phyloP scores from a whole-genome alignment of 192 early-diverging fungal species.

The Coemansia aciculifera region DNA sequence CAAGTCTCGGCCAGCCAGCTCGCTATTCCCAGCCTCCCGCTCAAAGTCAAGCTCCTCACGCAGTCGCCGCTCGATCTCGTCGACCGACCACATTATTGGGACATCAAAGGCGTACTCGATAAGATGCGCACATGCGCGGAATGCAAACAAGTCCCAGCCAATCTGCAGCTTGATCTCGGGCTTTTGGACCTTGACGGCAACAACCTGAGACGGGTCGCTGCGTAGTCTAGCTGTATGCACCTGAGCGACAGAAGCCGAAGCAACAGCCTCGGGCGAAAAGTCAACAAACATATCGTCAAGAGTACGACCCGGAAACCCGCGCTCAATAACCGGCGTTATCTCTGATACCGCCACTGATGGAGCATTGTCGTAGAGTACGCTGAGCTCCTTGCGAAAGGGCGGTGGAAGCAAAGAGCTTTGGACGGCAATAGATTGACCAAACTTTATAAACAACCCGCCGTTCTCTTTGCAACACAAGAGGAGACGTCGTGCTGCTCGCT shows the following conservation, averaged over 20 bases:
- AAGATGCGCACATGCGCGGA: slow-evolving; percentile 59
- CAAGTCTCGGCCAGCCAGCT: slow-evolving; percentile 57
- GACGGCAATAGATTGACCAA: slow-evolving; percentile 74
- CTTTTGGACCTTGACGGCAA: slow-evolving; percentile 95
- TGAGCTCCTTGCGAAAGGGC: slow-evolving; percentile 62
- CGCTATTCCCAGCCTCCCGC: slow-evolving; percentile 80
- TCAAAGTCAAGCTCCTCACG: slow-evolving; percentile 87
- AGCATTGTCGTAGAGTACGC: slow-evolving; percentile 77
- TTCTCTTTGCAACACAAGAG: slow-evolving; percentile 78
- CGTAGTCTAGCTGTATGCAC: slow-evolving; percentile 70
- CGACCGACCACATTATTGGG: slow-evolving; percentile 75
- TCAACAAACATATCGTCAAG: slow-evolving; percentile 68
- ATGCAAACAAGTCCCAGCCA: slow-evolving; percentile 75
- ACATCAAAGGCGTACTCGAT: slow-evolving; percentile 82
- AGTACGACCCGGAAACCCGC: slow-evolving; percentile 61
- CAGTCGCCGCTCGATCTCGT: slow-evolving; percentile 72
- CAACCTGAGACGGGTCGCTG: slow-evolving; percentile 58
- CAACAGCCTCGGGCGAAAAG: slow-evolving; percentile 71
- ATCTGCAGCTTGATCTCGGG: slow-evolving; percentile 85
- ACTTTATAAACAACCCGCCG: slow-evolving; percentile 90
- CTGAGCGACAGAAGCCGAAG: slow-evolving; percentile 92
- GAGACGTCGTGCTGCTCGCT: slow-evolving; percentile 69
- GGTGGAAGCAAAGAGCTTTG: slow-evolving; percentile 65
- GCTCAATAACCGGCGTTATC: slow-evolving; percentile 66
- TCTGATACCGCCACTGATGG: slow-evolving; percentile 67